Conservation (phyloP, 345 rosid species). For the Rhodomyrtus tomentosa region DNA sequence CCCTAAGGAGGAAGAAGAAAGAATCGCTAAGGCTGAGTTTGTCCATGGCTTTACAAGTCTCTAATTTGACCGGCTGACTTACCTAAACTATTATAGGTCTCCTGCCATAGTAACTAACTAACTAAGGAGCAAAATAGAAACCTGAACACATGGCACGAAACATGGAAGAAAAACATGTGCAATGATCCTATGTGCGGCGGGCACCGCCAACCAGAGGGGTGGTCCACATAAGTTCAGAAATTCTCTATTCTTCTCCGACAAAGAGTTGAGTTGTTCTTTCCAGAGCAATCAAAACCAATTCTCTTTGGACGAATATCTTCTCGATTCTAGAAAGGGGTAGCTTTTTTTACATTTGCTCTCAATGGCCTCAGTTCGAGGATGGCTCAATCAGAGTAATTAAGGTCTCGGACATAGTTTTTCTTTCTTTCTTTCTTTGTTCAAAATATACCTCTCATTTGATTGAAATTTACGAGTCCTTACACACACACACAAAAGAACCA, state of each 20-base stretch:
- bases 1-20: not conserved
- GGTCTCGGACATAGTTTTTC: no score
- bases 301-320: not conserved
- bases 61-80: not conserved
- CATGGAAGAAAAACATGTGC: not conserved
- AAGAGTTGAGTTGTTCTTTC: not conserved
- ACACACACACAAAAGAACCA: no score
- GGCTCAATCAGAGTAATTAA: not conserved
- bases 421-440: no score
- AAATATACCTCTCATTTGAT: no score
- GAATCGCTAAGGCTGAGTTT: not conserved
- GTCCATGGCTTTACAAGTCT: not conserved
- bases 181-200: not conserved
- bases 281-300: not conserved
- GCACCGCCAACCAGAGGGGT: not conserved
- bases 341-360: not conserved
- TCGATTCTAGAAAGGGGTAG: not conserved
- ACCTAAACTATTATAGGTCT: not conserved
- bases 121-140: not conserved
- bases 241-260: not conserved
- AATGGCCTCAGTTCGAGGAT: not conserved
- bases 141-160: not conserved
- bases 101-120: not conserved
- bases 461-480: no score
- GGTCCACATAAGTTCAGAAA: not conserved